Evolutionary conservation across 768 basidiomycete genomes (phyloP).

Genomic region (Macrolepiota fuliginosa): DNA sequence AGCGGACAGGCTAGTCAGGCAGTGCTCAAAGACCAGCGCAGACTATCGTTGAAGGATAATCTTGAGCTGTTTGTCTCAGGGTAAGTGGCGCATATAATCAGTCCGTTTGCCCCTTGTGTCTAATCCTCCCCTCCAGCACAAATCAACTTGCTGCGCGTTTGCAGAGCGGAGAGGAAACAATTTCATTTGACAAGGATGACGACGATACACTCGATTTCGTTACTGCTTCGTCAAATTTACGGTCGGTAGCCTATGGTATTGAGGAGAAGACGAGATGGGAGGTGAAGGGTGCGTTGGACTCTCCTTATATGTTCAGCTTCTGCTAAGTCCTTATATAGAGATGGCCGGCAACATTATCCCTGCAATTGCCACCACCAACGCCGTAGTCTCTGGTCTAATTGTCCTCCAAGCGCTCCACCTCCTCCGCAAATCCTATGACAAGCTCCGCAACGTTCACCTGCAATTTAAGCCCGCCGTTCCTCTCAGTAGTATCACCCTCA

Average conservation of each 20-base stretch:
- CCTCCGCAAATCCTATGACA: constrained; percentile 59
- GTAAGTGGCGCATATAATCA: constrained; percentile 40
- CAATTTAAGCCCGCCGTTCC: constrained; percentile 80
- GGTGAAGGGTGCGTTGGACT: constrained; percentile 71
- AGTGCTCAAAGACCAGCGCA: constrained; percentile 78
- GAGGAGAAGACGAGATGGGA: constrained; percentile 91
- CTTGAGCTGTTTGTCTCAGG: constrained; percentile 82
- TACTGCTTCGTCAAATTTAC: constrained; percentile 89
- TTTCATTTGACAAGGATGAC: constrained; percentile 97
- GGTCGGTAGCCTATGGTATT: constrained; percentile 89
- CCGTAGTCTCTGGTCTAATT: constrained; percentile 92
- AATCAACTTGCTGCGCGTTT: constrained; percentile 72
- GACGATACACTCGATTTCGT: constrained; percentile 97
- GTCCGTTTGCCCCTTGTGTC: background rate
- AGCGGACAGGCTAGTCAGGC: constrained; percentile 28
- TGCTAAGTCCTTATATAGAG: constrained; percentile 47
- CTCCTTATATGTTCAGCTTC: background rate
- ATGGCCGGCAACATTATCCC: constrained; percentile 99
- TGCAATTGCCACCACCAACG: constrained; percentile 98
- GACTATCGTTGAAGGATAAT: constrained; percentile 76
- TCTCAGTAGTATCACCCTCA: constrained; percentile 65
- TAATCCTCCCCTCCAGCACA: constrained; percentile 49
- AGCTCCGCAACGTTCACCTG: constrained; percentile 72
- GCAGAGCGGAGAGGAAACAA: constrained; percentile 61
- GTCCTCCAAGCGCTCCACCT: constrained; percentile 90